phyloP scores from a whole-genome alignment of 345 rosid species.

The Eucalyptus regnans region DNA sequence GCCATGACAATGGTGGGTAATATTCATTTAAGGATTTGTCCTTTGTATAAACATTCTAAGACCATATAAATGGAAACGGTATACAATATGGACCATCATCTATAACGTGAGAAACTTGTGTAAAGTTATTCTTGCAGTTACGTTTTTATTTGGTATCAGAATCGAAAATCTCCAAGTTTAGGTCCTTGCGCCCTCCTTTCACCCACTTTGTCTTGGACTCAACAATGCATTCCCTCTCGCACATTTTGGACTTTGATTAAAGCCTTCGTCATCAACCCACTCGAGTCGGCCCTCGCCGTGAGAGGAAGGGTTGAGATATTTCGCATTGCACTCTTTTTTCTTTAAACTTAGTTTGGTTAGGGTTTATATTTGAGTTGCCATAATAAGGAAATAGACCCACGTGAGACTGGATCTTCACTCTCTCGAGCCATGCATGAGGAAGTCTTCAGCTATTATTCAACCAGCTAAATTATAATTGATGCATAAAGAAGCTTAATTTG shows the following conservation, averaged over 20 bases:
- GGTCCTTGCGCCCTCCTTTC: not conserved
- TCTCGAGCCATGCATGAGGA: too few species aligned
- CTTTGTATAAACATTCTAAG: not conserved
- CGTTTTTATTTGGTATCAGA: not conserved
- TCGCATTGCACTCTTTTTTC: not conserved
- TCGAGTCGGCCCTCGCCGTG: not conserved
- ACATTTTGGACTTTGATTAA: not conserved
- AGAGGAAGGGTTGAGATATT: not conserved
- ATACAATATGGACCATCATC: too few species aligned
- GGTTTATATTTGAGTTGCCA: too few species aligned
- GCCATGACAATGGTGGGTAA: too few species aligned
- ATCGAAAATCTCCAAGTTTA: too few species aligned
- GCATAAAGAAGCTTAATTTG: too few species aligned
- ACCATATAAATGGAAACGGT: not conserved
- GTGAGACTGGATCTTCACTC: too few species aligned
- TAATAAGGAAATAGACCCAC: too few species aligned
- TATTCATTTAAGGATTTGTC: too few species aligned
- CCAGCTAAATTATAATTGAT: too few species aligned
- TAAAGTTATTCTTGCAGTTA: not conserved
- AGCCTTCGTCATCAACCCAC: not conserved
- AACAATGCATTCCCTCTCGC: not conserved
- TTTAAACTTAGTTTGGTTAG: too few species aligned
- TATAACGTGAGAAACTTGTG: not conserved
- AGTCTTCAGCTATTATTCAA: too few species aligned
- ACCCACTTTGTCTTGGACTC: not conserved